These are phyloP conservation scores for Pelagophyceae sp. DNA, from an alignment of 352 stramenopile genomes.

Conservation along the genomic window DNA sequence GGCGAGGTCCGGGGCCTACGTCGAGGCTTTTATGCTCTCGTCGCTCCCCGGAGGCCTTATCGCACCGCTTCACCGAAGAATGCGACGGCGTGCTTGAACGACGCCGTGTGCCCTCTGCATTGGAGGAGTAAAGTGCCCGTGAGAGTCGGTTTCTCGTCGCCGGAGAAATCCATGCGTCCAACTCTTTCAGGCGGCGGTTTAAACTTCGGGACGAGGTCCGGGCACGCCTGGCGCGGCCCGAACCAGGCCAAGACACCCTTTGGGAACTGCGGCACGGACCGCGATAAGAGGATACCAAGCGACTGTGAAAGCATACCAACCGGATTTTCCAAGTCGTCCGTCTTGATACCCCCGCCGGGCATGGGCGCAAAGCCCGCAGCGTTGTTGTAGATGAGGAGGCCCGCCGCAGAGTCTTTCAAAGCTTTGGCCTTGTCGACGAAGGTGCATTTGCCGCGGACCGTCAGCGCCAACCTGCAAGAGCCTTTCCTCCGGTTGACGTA, in stretches of 20 bases:
- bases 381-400: conserved; percentile 5
- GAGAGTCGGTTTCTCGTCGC: neutral
- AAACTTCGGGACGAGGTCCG: neutral
- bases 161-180: neutral
- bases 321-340: neutral
- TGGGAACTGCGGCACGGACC: neutral
- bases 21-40: no score
- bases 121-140: neutral
- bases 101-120: neutral
- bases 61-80: neutral
- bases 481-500: no score
- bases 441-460: conserved; percentile 3
- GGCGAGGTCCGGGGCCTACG: neutral
- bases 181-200: neutral
- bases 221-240: neutral
- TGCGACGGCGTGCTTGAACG: neutral
- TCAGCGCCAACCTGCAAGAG: neutral
- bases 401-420: neutral
- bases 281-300: neutral
- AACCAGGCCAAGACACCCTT: neutral
- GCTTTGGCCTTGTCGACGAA: conserved; percentile 12
- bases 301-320: neutral
- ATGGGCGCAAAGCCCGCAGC: neutral
- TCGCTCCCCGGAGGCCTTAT: no score
- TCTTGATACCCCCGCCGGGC: neutral